phyloP scores from a whole-genome alignment of 495 filamentous ascomycete species.

The Hyaloscypha bicolor region DNA sequence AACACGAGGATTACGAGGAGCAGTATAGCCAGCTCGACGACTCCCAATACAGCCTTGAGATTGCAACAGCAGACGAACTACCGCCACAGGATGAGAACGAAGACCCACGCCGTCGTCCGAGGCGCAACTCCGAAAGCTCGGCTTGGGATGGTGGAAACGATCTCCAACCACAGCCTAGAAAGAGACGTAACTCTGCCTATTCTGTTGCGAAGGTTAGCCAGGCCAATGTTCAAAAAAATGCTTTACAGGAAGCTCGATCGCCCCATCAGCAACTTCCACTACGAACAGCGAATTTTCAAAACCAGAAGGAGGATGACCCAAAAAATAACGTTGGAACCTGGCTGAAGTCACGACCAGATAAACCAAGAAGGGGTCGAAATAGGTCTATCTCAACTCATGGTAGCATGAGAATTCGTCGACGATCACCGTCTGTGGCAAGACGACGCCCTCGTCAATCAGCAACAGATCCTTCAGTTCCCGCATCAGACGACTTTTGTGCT shows the following conservation, averaged over 20 bases:
- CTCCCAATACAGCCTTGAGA: conserved; percentile 7
- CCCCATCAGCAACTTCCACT: background rate
- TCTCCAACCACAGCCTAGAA: conserved; percentile 1
- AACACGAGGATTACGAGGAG: conserved; percentile 41
- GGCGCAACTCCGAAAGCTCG: conserved; percentile 35
- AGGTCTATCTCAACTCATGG: conserved; percentile 31
- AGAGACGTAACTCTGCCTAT: conserved; percentile 24
- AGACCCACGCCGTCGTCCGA: conserved; percentile 7
- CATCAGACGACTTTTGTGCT: conserved; percentile 15
- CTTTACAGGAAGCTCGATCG: conserved; percentile 6
- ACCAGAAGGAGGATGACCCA: conserved; percentile 6
- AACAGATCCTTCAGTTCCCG: conserved; percentile 5
- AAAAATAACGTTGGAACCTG: conserved; percentile 22
- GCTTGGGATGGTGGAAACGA: conserved; percentile 24
- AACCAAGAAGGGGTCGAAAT: conserved; percentile 8
- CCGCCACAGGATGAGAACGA: conserved; percentile 8
- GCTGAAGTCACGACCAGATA: conserved; percentile 15
- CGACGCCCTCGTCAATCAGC: background rate
- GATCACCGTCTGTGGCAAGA: conserved; percentile 18
- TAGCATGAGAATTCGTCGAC: conserved; percentile 28
- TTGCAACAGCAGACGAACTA: background rate
- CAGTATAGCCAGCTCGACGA: conserved; percentile 18
- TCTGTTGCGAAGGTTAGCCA: conserved; percentile 7
- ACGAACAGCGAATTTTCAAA: background rate
- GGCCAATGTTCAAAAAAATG: background rate